phyloP scores from a whole-genome alignment of 805 yeast species.

The Hanseniaspora taiwanica region DNA sequence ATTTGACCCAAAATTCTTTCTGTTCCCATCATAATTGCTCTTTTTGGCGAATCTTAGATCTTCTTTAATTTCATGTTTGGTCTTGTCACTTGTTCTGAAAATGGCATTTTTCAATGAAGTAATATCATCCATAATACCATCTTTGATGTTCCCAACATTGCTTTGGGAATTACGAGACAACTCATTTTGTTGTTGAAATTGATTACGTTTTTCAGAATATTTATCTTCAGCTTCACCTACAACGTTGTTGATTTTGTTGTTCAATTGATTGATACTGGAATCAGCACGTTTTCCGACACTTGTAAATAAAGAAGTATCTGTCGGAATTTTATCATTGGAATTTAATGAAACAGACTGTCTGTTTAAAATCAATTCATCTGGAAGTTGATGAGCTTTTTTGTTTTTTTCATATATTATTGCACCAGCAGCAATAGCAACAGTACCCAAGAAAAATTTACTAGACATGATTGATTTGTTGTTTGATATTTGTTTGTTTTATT shows the following conservation, averaged over 20 bases:
- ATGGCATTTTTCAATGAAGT: constrained; percentile 9
- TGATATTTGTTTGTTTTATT: background rate
- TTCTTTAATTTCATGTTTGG: constrained; percentile 8
- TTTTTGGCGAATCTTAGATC: constrained; percentile 2
- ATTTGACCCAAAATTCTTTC: background rate
- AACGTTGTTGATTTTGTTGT: background rate
- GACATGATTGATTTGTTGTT: constrained; percentile 9
- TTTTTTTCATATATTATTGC: constrained; percentile 15
- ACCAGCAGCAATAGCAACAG: constrained; percentile 19
- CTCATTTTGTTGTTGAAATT: too few species aligned
- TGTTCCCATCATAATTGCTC: constrained; percentile 1
- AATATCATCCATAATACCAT: constrained; percentile 10
- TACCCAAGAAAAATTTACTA: constrained; percentile 15
- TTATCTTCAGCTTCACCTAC: background rate
- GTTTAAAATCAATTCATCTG: constrained; percentile 4
- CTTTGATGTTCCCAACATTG: constrained; percentile 8
- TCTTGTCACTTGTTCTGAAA: constrained; percentile 4
- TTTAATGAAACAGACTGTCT: too few species aligned
- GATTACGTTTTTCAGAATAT: too few species aligned
- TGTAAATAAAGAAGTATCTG: too few species aligned
- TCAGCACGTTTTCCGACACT: too few species aligned
- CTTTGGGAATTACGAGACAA: background rate
- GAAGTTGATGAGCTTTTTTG: constrained; percentile 11
- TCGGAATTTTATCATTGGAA: too few species aligned
- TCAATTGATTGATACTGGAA: too few species aligned